A percentile compares a stretch with the other conserved stretches of the same genome.
Conservation (phyloP, 2,329 filamentous ascomycete species). For the Sarocladium kiliense region DNA sequence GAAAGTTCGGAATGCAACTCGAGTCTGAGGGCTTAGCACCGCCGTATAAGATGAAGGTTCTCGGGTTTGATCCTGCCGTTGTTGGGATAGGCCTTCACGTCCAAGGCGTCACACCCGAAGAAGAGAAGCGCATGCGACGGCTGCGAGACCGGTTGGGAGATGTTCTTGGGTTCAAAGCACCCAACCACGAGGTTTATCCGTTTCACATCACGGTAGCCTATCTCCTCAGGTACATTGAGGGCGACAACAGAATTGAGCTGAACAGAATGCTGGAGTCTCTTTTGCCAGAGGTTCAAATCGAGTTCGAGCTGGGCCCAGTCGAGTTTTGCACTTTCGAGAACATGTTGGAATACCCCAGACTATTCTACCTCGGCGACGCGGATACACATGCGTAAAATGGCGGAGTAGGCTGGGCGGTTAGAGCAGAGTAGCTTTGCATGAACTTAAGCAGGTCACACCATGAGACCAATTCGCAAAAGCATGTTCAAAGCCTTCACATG, state of each 20-base stretch:
- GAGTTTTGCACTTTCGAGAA: constrained; percentile 20
- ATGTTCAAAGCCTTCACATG: too few species aligned
- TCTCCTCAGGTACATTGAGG: constrained; percentile 16
- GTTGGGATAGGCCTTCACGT: constrained; percentile 15
- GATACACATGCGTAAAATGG: neutral
- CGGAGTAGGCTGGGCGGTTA: too few species aligned
- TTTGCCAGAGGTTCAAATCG: constrained; percentile 11
- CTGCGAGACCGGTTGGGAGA: constrained; percentile 17
- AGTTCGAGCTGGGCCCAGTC: constrained; percentile 17
- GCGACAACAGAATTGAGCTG: constrained; percentile 13
- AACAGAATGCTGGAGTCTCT: constrained; percentile 13
- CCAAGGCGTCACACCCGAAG: constrained; percentile 15
- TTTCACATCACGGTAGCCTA: constrained; percentile 20
- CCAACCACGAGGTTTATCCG: constrained; percentile 17
- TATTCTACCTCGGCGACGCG: constrained; percentile 16
- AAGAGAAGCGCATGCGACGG: constrained; percentile 16
- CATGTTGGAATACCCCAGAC: constrained; percentile 16
- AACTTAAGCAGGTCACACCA: too few species aligned
- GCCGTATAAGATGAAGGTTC: constrained; percentile 14
- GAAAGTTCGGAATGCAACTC: constrained; percentile 9
- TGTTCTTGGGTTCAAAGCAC: constrained; percentile 14
- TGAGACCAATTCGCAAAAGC: too few species aligned
- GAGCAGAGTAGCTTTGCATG: too few species aligned
- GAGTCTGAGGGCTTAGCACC: constrained; percentile 14
- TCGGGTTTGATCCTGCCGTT: constrained; percentile 8